Percentiles rank a stretch among this genome's conserved stretches.
These are phyloP conservation scores for Fusarium sp. DNA, from an alignment of 2,329 filamentous ascomycete genomes.

Conservation along the genomic window DNA sequence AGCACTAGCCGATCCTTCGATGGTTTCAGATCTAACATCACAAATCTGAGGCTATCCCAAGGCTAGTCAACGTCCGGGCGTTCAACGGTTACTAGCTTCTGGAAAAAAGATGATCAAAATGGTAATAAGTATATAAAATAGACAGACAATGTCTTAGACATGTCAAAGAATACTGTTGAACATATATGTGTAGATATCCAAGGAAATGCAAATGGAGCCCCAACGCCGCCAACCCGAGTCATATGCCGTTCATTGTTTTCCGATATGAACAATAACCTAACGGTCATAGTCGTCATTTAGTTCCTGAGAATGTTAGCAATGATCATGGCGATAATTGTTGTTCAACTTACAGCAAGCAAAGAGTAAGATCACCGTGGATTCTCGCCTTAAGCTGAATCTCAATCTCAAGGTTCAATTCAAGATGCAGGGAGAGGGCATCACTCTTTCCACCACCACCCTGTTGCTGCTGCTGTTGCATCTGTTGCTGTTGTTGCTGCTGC, in stretches of 20 bases:
- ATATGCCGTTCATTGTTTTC: conserved; percentile 10
- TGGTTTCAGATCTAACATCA: conserved; percentile 3
- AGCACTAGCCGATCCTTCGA: conserved; percentile 11
- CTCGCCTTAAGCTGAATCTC: conserved; percentile 87
- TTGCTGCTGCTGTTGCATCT: conserved; percentile 20
- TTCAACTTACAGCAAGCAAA: conserved; percentile 69
- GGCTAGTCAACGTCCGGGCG: conserved; percentile 2
- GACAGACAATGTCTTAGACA: conserved; percentile 3
- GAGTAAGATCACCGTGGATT: conserved; percentile 84
- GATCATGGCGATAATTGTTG: not conserved
- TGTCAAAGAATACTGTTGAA: conserved; percentile 13
- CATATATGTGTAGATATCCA: conserved; percentile 1
- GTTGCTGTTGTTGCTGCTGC: conserved; percentile 24
- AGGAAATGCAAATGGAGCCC: conserved; percentile 12
- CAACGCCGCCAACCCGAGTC: conserved; percentile 23
- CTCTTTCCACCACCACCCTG: conserved; percentile 36
- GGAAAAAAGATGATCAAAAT: not conserved
- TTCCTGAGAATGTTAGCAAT: conserved; percentile 15
- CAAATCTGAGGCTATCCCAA: conserved; percentile 2
- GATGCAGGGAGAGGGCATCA: conserved; percentile 67
- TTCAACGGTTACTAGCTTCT: conserved; percentile 5
- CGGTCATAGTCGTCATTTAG: conserved; percentile 7
- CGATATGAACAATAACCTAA: not conserved
- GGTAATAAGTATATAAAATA: conserved; percentile 23
- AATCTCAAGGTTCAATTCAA: conserved; percentile 84